Evolutionary conservation across 129 eudicot species (phyloP).

Genomic region (Centrapalus pauciflorus): DNA sequence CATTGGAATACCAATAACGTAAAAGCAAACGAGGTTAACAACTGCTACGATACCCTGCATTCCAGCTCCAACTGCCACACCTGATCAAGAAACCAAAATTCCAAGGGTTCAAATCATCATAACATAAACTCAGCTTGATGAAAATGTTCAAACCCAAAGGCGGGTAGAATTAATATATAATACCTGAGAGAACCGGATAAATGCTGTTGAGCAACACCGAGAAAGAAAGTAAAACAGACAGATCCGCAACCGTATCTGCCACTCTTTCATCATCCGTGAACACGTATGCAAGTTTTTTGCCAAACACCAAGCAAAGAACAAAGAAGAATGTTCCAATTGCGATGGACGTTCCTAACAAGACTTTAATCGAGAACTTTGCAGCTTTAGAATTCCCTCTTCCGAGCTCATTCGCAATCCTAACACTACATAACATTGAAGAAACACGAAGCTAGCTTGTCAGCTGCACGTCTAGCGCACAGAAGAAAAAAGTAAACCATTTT

Average conservation of each 20-base stretch:
- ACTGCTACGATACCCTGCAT: conserved; percentile 76
- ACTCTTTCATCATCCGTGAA: conserved; percentile 67
- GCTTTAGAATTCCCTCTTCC: conserved; percentile 88
- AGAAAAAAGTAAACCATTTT: background rate
- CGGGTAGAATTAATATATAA: conserved; percentile 14
- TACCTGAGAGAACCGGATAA: conserved; percentile 85
- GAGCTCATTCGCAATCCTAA: conserved; percentile 84
- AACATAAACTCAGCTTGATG: background rate
- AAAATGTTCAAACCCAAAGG: background rate
- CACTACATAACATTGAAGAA: conserved; percentile 33
- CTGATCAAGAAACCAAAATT: conserved; percentile 34
- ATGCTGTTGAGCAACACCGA: conserved; percentile 77
- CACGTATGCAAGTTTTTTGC: conserved; percentile 50
- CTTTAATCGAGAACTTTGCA: conserved; percentile 70
- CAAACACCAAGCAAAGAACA: conserved; percentile 54
- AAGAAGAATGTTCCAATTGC: conserved; percentile 56
- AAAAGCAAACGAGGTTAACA: conserved; percentile 61
- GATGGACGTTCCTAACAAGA: conserved; percentile 59
- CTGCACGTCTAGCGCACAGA: background rate
- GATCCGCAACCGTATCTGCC: conserved; percentile 56
- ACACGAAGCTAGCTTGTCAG: background rate
- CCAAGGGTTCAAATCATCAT: background rate
- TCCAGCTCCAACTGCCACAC: conserved; percentile 91
- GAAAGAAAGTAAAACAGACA: conserved; percentile 58
- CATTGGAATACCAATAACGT: conserved; percentile 69